Evolutionary conservation across 768 basidiomycete species (phyloP).

Genomic region (Cystoderma amianthinum): DNA sequence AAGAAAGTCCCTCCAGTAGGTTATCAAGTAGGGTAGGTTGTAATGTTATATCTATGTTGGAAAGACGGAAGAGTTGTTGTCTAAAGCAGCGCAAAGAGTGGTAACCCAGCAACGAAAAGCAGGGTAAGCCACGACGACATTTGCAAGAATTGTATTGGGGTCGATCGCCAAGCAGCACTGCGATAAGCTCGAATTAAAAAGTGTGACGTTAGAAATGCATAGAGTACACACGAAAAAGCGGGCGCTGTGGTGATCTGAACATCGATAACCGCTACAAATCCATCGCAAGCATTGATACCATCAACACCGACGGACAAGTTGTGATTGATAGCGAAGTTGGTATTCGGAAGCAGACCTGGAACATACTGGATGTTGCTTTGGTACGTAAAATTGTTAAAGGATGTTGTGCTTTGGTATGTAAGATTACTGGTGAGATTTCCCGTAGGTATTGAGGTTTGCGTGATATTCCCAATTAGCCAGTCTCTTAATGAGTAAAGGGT

Average conservation of each 20-base stretch:
- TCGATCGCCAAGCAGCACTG: constrained; percentile 11
- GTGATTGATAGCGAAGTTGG: constrained; percentile 68
- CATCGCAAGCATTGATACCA: constrained; percentile 68
- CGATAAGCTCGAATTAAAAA: no score
- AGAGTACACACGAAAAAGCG: constrained; percentile 6
- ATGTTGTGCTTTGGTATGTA: constrained; percentile 57
- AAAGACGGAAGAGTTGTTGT: no score
- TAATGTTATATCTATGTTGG: no score
- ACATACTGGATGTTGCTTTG: constrained; percentile 61
- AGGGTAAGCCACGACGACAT: constrained; percentile 8
- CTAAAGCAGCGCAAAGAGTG: constrained; percentile 6
- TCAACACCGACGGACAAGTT: constrained; percentile 41
- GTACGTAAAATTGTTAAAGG: constrained; percentile 66
- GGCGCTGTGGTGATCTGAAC: constrained; percentile 51
- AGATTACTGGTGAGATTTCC: constrained; percentile 46
- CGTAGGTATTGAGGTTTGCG: constrained; percentile 41
- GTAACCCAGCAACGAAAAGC: constrained; percentile 3
- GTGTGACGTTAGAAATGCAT: neutral
- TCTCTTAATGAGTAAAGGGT: constrained; percentile 40
- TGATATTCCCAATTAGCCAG: constrained; percentile 81
- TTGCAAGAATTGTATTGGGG: constrained; percentile 12
- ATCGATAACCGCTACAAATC: constrained; percentile 72
- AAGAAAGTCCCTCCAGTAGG: no score
- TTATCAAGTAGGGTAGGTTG: no score
- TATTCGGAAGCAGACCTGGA: constrained; percentile 63